phyloP scores from a whole-genome alignment of 306 rosid genomes.

The Begonia fuchsioides region DNA sequence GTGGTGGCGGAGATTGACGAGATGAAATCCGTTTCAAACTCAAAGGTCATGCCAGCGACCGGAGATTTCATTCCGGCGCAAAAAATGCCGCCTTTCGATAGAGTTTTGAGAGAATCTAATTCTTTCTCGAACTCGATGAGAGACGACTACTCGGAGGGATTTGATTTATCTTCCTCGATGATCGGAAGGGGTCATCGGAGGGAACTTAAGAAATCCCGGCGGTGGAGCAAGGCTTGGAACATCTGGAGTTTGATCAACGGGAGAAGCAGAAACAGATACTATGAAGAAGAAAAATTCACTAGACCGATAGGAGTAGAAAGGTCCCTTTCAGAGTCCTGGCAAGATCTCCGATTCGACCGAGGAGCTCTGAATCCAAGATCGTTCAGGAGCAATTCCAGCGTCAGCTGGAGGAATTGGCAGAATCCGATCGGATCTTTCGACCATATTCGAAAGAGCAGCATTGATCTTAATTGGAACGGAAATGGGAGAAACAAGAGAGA shows the following conservation, averaged over 20 bases:
- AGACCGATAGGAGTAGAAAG: slow-evolving; percentile 62
- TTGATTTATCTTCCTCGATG: slow-evolving; percentile 38
- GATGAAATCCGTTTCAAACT: slow-evolving; percentile 51
- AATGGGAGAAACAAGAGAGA: slow-evolving; percentile 50
- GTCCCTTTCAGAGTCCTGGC: slow-evolving; percentile 84
- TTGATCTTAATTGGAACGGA: slow-evolving; percentile 35
- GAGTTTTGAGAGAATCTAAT: slow-evolving; percentile 54
- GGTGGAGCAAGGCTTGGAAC: slow-evolving; percentile 87
- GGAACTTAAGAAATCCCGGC: slow-evolving; percentile 52
- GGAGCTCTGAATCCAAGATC: slow-evolving; percentile 47
- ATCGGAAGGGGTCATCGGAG: slow-evolving; percentile 45
- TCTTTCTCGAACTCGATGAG: slow-evolving; percentile 55
- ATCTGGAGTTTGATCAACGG: slow-evolving; percentile 75
- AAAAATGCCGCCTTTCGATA: slow-evolving; percentile 31
- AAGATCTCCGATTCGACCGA: slow-evolving; percentile 58
- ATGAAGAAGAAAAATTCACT: slow-evolving; percentile 55
- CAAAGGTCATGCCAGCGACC: slow-evolving; percentile 54
- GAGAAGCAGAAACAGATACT: slow-evolving; percentile 48
- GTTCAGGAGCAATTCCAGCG: slow-evolving; percentile 75
- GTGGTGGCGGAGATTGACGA: slow-evolving; percentile 93
- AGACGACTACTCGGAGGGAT: slow-evolving; percentile 65
- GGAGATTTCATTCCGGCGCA: slow-evolving; percentile 40
- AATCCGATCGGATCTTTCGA: slow-evolving; percentile 40
- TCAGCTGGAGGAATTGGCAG: slow-evolving; percentile 77
- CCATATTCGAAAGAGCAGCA: slow-evolving; percentile 40